Base-by-base conservation (phyloP, 495 filamentous ascomycete genomes). In the Antarctomyces pellizariae region DNA sequence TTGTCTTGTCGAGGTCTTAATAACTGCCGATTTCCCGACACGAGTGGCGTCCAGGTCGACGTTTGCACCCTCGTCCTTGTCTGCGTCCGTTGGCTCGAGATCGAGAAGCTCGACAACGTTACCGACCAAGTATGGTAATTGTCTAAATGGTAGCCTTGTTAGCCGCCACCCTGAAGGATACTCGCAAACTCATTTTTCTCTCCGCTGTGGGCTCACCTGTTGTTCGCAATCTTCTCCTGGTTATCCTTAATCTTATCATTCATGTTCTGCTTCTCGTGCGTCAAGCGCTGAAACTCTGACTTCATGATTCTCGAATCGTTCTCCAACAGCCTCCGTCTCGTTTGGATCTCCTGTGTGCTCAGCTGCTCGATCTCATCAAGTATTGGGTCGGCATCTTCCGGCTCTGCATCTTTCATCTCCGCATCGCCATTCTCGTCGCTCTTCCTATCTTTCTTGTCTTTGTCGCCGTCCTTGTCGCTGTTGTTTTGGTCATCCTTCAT, bases 191-290 rank as follows among this genome's bases (percentile, higher is more conserved):
- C 4, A 11, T 25, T 28, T 24, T 24, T 13, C 15, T 16, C 17
- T 30, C 19, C 18, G 11, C 23, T 24, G 20, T 9, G 31, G 26
- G 34, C 61, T 36, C 59, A 92, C 86, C 80, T 70, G 51, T 97
- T 97, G 49, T 97, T 97, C 33, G 90, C 83, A 34, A 97, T 95
- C 67, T 95, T 97, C 36, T 97, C 86, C 41, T 75, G 52, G 42
- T 97, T 97, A 45, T 97, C 86, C 62, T 93, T 95, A 46, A 95
- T 92, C 61, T 91, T 93, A 46, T 97, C 89, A 31, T 67, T 63
- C 86, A 95, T 97, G 32, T 72, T 65, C 28, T 69, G 64, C 56
- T 90, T 90, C 54, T 97, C 86, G 42, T 95, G 86, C 38, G 72
- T 72, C 57, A 97, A 61, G 40, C 86, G 71, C 49, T 91, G 79